Conservation (phyloP, 306 rosid species). For the Glycine latifolia region DNA sequence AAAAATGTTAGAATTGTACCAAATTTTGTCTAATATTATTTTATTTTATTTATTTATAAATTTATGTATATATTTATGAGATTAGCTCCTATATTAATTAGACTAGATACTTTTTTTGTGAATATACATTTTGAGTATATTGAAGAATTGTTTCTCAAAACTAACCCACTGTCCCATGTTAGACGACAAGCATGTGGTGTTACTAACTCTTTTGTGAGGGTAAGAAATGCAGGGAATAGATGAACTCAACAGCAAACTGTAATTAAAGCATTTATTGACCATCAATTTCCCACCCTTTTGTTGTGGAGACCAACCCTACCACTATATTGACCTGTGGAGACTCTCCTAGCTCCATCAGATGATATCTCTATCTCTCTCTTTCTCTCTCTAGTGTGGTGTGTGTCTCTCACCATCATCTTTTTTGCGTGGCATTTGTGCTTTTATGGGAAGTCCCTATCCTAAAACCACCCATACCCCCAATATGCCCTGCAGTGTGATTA, state of each 20-base stretch:
- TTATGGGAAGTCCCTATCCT: slow-evolving; percentile 55
- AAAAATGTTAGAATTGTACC: background rate
- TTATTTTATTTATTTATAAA: background rate
- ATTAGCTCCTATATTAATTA: slow-evolving; percentile 40
- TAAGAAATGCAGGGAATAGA: slow-evolving; percentile 40
- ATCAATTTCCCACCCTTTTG: slow-evolving; percentile 72
- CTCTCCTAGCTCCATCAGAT: slow-evolving; percentile 44
- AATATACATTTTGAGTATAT: background rate
- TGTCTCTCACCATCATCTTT: slow-evolving; percentile 59
- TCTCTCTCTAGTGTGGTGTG: slow-evolving; percentile 36
- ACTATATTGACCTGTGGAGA: slow-evolving; percentile 54
- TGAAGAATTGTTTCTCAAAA: slow-evolving; percentile 35
- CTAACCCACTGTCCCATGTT: slow-evolving; percentile 34
- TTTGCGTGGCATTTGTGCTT: slow-evolving; percentile 58
- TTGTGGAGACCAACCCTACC: slow-evolving; percentile 72
- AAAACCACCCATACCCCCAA: slow-evolving; percentile 56
- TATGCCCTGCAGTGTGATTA: slow-evolving; percentile 51
- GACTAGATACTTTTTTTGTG: background rate
- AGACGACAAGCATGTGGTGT: slow-evolving; percentile 56
- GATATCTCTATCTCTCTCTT: slow-evolving; percentile 40
- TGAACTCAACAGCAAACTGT: slow-evolving; percentile 51
- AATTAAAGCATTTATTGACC: slow-evolving; percentile 68
- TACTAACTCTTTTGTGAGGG: slow-evolving; percentile 43
- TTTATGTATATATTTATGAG: background rate
- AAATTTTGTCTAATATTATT: background rate